Evolutionary conservation across 2,329 filamentous ascomycete species (phyloP).

Genomic region (Claviceps arundinis): DNA sequence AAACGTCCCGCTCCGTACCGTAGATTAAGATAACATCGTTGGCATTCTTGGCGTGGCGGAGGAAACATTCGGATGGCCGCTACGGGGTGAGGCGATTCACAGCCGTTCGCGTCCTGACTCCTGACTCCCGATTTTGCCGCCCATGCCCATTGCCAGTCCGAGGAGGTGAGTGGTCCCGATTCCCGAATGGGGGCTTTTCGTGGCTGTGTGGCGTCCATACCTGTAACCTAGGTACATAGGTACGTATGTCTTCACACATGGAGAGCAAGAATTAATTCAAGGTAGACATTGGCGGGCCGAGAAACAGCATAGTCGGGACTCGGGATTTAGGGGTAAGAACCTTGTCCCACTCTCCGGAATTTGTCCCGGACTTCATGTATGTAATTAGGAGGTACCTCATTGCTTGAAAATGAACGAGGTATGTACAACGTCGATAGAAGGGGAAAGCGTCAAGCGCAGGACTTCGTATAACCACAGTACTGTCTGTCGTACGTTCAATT

Average conservation of each 20-base stretch:
- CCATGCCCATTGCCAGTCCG: background rate
- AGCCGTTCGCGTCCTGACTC: background rate
- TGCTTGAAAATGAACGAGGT: background rate
- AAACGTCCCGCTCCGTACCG: background rate
- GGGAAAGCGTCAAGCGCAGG: background rate
- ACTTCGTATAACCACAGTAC: background rate
- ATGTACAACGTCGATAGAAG: background rate
- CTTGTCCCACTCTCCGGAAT: background rate
- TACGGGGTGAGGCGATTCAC: background rate
- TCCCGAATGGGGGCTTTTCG: background rate
- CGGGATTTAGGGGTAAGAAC: slow-evolving; percentile 1
- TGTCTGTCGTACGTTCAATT: background rate
- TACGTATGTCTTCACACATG: background rate
- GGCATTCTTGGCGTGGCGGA: background rate
- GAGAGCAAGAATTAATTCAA: background rate
- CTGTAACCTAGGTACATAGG: no score
- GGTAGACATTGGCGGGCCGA: background rate
- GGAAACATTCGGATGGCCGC: background rate
- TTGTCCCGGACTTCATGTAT: background rate
- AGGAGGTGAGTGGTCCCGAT: background rate
- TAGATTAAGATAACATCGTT: background rate
- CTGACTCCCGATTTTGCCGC: background rate
- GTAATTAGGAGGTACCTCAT: background rate
- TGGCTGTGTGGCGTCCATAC: background rate
- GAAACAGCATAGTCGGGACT: background rate